Conservation (phyloP, 192 early-diverging fungal genomes). For the Coemansia nantahalensis region DNA sequence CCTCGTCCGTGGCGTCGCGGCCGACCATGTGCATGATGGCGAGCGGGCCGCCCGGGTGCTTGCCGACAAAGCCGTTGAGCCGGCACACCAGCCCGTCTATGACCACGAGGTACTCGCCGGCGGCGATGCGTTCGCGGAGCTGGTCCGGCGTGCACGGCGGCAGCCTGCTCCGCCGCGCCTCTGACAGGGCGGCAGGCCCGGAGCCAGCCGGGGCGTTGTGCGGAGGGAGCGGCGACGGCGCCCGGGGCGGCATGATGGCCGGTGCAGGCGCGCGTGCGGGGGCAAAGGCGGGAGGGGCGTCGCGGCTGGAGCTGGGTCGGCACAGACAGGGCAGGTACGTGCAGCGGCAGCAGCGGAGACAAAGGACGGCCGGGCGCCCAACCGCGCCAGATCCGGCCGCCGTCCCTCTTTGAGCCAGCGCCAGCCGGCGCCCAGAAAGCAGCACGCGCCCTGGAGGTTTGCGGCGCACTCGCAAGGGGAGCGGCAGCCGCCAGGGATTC, state of each 20-base stretch:
- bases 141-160: slow-evolving; percentile 32
- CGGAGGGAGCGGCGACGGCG: slow-evolving; percentile 14
- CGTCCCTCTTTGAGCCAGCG: too few species aligned
- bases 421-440: too few species aligned
- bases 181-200: background rate
- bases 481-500: too few species aligned
- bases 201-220: background rate
- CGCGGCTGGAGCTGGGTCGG: background rate
- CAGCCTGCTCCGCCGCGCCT: slow-evolving; percentile 23
- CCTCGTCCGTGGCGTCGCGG: slow-evolving; percentile 89
- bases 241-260: slow-evolving; percentile 21
- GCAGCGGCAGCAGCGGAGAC: too few species aligned
- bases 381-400: too few species aligned
- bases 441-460: too few species aligned
- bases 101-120: slow-evolving; percentile 82
- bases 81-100: slow-evolving; percentile 87
- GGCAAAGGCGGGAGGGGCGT: background rate
- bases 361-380: too few species aligned
- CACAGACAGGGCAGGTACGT: too few species aligned
- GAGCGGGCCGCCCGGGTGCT: slow-evolving; percentile 92
- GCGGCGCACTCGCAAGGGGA: too few species aligned
- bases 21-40: slow-evolving; percentile 85
- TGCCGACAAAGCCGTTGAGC: slow-evolving; percentile 72
- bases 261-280: background rate
- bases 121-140: slow-evolving; percentile 37